These are phyloP conservation scores for Botrytis galanthina DNA, from an alignment of 2,329 filamentous ascomycete species.

Conservation along the genomic window DNA sequence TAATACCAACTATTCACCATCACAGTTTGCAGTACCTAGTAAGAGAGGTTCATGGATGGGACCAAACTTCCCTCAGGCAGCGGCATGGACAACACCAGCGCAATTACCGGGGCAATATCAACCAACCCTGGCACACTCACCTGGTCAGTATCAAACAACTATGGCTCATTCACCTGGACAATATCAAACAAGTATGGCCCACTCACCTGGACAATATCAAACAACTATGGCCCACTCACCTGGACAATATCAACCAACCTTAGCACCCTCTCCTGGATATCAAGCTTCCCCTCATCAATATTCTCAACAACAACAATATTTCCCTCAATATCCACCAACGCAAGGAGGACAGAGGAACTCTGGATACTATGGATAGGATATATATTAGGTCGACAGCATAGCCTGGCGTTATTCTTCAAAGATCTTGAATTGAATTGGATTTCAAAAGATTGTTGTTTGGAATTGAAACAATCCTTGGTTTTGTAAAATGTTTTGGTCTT, in stretches of 20 bases:
- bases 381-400: not conserved
- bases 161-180: not conserved
- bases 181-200: not conserved
- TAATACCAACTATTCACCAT: slow-evolving; percentile 30
- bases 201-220: not conserved
- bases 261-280: slow-evolving; percentile 17
- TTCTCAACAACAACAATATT: slow-evolving; percentile 26
- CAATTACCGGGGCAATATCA: not conserved
- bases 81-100: slow-evolving; percentile 37
- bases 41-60: slow-evolving; percentile 38
- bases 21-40: slow-evolving; percentile 32
- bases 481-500: not conserved
- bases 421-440: not conserved
- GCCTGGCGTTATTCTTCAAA: not conserved
- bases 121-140: not conserved
- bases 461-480: not conserved
- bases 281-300: slow-evolving; percentile 25
- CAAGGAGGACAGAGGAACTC: slow-evolving; percentile 25
- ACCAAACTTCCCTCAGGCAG: slow-evolving; percentile 40
- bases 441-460: not conserved
- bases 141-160: not conserved
- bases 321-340: slow-evolving; percentile 24
- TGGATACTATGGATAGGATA: slow-evolving; percentile 25
- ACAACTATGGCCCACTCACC: slow-evolving; percentile 10
- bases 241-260: slow-evolving; percentile 9